Base-by-base conservation (phyloP, 73 alveolate species). In the Symbiodinium natans region DNA sequence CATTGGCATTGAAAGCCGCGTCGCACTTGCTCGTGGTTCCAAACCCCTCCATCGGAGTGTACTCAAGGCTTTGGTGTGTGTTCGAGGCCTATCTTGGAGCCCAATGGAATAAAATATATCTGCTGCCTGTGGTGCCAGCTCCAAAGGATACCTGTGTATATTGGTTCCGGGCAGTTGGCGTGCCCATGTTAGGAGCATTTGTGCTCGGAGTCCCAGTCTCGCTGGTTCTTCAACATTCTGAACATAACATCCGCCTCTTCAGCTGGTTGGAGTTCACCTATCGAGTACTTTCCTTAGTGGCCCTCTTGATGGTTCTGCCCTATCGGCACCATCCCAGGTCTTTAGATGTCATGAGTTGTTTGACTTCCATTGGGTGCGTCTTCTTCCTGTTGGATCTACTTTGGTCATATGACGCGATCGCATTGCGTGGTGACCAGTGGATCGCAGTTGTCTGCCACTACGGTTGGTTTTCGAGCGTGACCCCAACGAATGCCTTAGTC, bases 81-180 rank as follows among this genome's bases (percentile, higher is more conserved):
- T n/a, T n/a, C n/a, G n/a, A 84, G 77, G 48, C 83, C 3, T 71
- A 71, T 71, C 83, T 71, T 71, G 83, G 83, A 71, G 83, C 40
- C 3, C 17, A 71, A 71, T 71, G 83, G 83, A 71, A 71, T 38
- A 71, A 71, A 38, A 71, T 71, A 23, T 71, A 71, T 31, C 40
- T 71, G 33, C 33, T 71, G 83, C 83, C 83, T 27, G 83, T 71
- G 83, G 38, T 71, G 36, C 83, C 83, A 71, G 40, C 15, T 71
- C 83, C 40, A 31, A 71, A 11, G 38, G 40, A 71, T 31, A 71
- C 83, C 83, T 71, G 17, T 38, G 29, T 17, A 71, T 71, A 71
- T 31, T 71, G 83, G 83, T 27, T 31, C 83, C 31, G 38, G 29
- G 6, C 17, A 27, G 83, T 71, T 23, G 83, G 83, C 40, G 38